Evolutionary conservation across 441 rosid genomes (phyloP).

Genomic region (Corymbia calophylla): DNA sequence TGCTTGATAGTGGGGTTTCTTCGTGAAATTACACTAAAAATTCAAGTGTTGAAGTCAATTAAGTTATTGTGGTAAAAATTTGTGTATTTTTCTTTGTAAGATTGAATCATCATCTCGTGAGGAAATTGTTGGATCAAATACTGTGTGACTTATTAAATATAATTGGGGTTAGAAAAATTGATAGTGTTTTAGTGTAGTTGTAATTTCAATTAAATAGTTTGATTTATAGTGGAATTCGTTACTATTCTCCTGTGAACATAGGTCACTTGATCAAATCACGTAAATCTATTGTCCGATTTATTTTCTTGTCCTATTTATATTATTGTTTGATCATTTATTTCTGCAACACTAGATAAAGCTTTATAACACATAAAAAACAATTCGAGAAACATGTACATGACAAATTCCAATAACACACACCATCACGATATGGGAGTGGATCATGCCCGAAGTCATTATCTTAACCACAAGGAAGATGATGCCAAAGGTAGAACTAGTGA

Average conservation of each 20-base stretch:
- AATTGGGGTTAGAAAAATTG: background rate
- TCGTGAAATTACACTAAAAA: background rate
- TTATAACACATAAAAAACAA: background rate
- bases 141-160: background rate
- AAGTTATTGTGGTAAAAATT: background rate
- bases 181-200: background rate
- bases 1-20: background rate
- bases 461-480: too few relatives aligned
- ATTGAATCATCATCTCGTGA: background rate
- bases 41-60: background rate
- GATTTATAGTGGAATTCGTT: background rate
- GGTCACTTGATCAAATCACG: accelerated
- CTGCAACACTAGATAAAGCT: too few relatives aligned
- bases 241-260: background rate
- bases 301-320: too few relatives aligned
- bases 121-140: background rate
- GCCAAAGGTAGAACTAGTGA: background rate
- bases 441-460: too few relatives aligned
- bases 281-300: background rate
- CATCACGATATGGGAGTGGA: background rate
- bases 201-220: too few relatives aligned
- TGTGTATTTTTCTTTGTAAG: background rate
- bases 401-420: too few relatives aligned
- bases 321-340: too few relatives aligned
- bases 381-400: too few relatives aligned